Base-by-base conservation (phyloP, 1,284 basidiomycete species). In the Pterulicium gracile region DNA sequence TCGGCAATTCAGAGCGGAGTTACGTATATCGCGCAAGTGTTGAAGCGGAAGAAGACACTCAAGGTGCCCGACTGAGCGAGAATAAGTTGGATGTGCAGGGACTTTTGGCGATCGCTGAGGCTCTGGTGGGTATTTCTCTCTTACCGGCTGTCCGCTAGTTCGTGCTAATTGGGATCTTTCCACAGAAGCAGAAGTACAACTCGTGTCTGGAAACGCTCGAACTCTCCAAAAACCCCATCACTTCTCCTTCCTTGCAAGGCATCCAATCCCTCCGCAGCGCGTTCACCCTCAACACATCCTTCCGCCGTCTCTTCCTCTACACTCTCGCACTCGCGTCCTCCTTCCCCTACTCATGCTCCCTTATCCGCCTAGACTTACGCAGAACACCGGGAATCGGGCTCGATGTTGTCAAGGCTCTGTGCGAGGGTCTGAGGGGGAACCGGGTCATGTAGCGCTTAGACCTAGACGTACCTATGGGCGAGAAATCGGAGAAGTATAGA, bases 1-100 rank as follows among this genome's bases (percentile, higher is more conserved):
- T 32, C 27, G 27, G 10, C 27, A n/a, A 32, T 32, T 10, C 27
- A 32, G 7, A 32, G 10, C 27, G 93, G 94, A 0, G 84, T 97
- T 19, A 79, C 78, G 0, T 96, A 96, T 61, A 79, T 98, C 34
- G 87, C 92, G 0, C 93, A 97, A 64, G 94, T 97, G 0, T 68
- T 98, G 51, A 98, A 97, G 61, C 81, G 94, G 36, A 98, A 98
- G 62, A 73, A 93, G 22, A 98, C 95, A 1, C 70, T 98, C 34
- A 95, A 94, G 61, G 86, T 97, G 12, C 74, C 97, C 23, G 98
- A 97, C 65, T 98, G 42, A 86, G 87, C 57, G 93, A 98, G 59
- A 98, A 98, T 63, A 89, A 86, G 60, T 79, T 98, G 17, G 93
- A 95, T 49, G 75, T 89, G 1, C 67, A 76, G 4, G 90, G 90